Evolutionary conservation across 768 basidiomycete species (phyloP), one percentile per base, ranked within the genome.

Genomic region (Dentipellis fragilis): DNA sequence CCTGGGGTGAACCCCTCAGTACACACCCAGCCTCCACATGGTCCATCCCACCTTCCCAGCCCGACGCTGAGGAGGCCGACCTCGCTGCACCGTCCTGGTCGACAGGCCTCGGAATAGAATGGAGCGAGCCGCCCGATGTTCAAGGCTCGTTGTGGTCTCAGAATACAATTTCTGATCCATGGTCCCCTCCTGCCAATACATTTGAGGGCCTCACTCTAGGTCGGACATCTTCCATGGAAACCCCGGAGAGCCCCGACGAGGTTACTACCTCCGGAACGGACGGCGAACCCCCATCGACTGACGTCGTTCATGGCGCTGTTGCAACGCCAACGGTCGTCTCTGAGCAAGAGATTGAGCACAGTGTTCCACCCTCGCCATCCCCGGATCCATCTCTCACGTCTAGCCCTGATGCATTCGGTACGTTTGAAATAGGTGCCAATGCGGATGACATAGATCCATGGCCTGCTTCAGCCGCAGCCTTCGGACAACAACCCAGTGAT

Each of bases 21-120:
- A 29, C 29, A 29, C 22, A n/a, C 52, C 37, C 45, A 52, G 17
- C 47, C 8, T n/a, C 56, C n/a, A 19, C 54, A 7, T 54, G 61
- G 34, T 52, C 58, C 3, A 48, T 17, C 7, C 10, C 42, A 17
- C 11, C 60, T 8, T 59, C 59, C 58, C 46, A 60, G 17, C 50
- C 64, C 38, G 67, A 72, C 50, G 68, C 73, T 52, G 71, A 73
- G 55, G 81, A 84, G 66, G 75, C 75, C 29, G 83, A 84, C 62
- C 71, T 84, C 38, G 74, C 76, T 6, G 64, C 72, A 45, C 81
- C 83, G 10, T 79, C 82, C 1, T 85, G 83, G 83, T 74, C 77
- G 14, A 69, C 74, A 16, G 74, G 72, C 12, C 62, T 73, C 10
- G 72, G 63, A 47, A 63, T 77, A 5, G 62, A 62, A 34, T 84